Conservation (phyloP, 2,329 filamentous ascomycete species). For the Botrytis tulipae region DNA sequence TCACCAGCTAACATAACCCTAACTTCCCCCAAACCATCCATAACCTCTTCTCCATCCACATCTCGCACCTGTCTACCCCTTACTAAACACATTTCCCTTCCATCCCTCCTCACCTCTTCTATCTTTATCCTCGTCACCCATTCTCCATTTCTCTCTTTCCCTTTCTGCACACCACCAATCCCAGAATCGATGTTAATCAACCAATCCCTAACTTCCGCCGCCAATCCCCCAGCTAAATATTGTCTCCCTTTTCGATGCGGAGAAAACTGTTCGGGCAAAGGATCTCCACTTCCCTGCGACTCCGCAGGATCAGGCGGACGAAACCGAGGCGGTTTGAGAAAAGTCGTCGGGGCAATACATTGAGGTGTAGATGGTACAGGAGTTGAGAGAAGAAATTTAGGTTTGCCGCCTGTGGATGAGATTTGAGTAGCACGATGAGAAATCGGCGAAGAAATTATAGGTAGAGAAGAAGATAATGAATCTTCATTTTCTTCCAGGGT, state of each 20-base stretch:
- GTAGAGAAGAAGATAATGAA: constrained; percentile 27
- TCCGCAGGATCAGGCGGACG: constrained; percentile 33
- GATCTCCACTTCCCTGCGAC: constrained; percentile 32
- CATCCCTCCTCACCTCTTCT: constrained; percentile 33
- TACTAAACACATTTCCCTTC: constrained; percentile 35
- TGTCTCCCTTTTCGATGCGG: constrained; percentile 50
- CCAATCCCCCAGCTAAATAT: constrained; percentile 49
- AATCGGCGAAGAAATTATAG: constrained; percentile 33
- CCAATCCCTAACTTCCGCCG: constrained; percentile 50
- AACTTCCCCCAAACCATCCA: constrained; percentile 26
- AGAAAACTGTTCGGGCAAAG: constrained; percentile 53
- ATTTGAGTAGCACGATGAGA: constrained; percentile 24
- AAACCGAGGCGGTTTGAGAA: constrained; percentile 39
- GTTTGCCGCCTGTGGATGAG: constrained; percentile 30
- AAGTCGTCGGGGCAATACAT: constrained; percentile 23
- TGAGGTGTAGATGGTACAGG: constrained; percentile 29
- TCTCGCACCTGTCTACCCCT: constrained; percentile 31
- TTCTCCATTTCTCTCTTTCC: constrained; percentile 25
- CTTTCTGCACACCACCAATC: neutral
- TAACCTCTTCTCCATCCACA: constrained; percentile 21
- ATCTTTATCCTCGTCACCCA: constrained; percentile 37
- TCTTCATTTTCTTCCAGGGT: constrained; percentile 20
- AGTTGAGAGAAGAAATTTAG: constrained; percentile 36
- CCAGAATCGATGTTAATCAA: constrained; percentile 44
- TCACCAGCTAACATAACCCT: constrained; percentile 38